Evolutionary conservation across 495 filamentous ascomycete species (phyloP).

Genomic region (Penicillium desertorum): DNA sequence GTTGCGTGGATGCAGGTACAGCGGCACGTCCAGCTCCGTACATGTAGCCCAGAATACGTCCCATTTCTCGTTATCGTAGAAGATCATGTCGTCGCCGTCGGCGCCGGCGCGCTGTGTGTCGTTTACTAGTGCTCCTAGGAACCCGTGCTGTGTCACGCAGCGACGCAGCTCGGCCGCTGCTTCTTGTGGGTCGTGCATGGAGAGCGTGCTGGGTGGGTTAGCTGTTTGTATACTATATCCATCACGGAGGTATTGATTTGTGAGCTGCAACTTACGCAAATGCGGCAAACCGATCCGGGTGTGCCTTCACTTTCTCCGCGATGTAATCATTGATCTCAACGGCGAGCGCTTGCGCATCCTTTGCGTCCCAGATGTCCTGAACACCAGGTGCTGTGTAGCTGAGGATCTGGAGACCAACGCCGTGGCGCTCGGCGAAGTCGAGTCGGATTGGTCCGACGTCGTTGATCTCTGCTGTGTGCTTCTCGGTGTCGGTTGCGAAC

Average conservation of each 20-base stretch:
- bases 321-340: conserved; percentile 60
- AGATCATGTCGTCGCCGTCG: conserved; percentile 56
- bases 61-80: conserved; percentile 57
- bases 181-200: conserved; percentile 56
- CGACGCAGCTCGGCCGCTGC: conserved; percentile 56
- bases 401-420: conserved; percentile 61
- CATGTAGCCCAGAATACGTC: conserved; percentile 58
- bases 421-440: conserved; percentile 54
- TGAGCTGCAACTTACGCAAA: conserved; percentile 41
- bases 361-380: conserved; percentile 54
- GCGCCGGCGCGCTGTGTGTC: conserved; percentile 52
- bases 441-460: conserved; percentile 54
- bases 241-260: background rate
- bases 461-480: conserved; percentile 44
- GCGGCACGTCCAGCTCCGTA: conserved; percentile 58
- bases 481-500: conserved; percentile 45
- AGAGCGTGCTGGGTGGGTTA: conserved; percentile 36
- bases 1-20: conserved; percentile 61
- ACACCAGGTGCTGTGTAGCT: conserved; percentile 57
- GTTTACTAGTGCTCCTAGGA: conserved; percentile 60
- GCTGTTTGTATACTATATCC: background rate
- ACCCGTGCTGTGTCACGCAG: conserved; percentile 55
- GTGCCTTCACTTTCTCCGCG: conserved; percentile 47
- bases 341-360: conserved; percentile 46
- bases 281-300: conserved; percentile 57